phyloP scores from a whole-genome alignment of 1,284 basidiomycete species.

The Taiwanofungus camphoratus region DNA sequence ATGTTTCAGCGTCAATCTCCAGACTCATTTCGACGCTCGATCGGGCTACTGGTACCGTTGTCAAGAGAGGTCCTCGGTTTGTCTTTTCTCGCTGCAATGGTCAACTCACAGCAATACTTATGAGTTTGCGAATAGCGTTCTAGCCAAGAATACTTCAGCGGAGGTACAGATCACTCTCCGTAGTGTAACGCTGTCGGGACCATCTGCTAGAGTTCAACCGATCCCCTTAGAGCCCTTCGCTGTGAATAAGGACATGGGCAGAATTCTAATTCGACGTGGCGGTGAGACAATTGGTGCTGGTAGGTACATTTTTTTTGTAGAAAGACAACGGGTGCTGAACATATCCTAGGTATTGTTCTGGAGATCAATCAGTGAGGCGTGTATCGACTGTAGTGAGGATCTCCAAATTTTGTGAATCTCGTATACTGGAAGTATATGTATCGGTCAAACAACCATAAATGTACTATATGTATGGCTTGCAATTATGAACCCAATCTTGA shows the following conservation, averaged over 20 bases:
- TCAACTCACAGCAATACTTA: background rate
- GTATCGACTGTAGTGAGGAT: too few relatives aligned
- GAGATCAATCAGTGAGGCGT: conserved; percentile 13
- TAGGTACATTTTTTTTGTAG: conserved; percentile 26
- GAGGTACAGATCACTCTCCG: conserved; percentile 81
- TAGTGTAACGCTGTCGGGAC: conserved; percentile 43
- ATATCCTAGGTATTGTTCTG: conserved; percentile 14
- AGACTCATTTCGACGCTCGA: conserved; percentile 80
- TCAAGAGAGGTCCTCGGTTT: conserved; percentile 80
- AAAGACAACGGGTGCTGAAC: background rate
- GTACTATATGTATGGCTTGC: too few relatives aligned
- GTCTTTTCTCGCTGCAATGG: conserved; percentile 14
- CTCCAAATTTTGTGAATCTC: too few relatives aligned
- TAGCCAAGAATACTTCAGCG: conserved; percentile 80
- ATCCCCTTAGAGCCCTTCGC: conserved; percentile 86
- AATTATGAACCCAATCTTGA: too few relatives aligned
- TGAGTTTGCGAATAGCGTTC: conserved; percentile 48
- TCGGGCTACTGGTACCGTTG: conserved; percentile 66
- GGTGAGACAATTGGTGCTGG: conserved; percentile 96
- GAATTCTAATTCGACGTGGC: conserved; percentile 80
- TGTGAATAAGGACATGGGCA: conserved; percentile 95
- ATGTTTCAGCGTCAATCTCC: conserved; percentile 84
- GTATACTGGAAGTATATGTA: too few relatives aligned
- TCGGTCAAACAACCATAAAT: too few relatives aligned
- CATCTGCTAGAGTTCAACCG: conserved; percentile 41